These are phyloP conservation scores for Leptomonas seymouri DNA, from an alignment of 208 protist species.

Conservation along the genomic window DNA sequence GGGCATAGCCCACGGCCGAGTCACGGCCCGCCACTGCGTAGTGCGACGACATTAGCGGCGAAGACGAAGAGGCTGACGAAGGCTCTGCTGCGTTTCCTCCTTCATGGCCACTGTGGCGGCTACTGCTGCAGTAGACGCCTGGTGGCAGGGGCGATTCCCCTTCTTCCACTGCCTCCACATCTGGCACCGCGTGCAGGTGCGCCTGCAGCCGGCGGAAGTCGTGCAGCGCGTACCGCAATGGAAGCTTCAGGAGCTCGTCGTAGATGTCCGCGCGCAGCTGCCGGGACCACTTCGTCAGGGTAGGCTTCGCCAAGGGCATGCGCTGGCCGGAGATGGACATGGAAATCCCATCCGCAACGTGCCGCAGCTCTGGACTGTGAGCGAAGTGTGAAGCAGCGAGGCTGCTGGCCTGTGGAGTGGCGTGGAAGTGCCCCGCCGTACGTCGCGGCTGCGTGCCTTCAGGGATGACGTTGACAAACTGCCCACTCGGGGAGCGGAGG, in stretches of 20 bases:
- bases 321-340: constrained; percentile 32
- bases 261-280: constrained; percentile 78
- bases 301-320: constrained; percentile 29
- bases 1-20: constrained; percentile 70
- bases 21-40: constrained; percentile 54
- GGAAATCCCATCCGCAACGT: constrained; percentile 22
- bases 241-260: constrained; percentile 88
- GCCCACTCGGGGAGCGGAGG: constrained; percentile 43
- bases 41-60: constrained; percentile 17
- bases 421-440: constrained; percentile 33
- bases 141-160: constrained; percentile 18
- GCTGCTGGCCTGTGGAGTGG: constrained; percentile 39
- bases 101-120: background rate
- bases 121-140: constrained; percentile 25
- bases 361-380: constrained; percentile 28
- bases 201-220: constrained; percentile 60
- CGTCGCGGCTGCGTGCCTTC: constrained; percentile 49
- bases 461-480: constrained; percentile 80
- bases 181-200: constrained; percentile 37
- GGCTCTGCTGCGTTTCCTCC: background rate
- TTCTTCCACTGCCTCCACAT: background rate
- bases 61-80: background rate
- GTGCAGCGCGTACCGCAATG: constrained; percentile 80
- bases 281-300: constrained; percentile 55
- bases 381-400: constrained; percentile 32